Conservation (phyloP, 2,329 filamentous ascomycete species). For the Cladorrhinum sp. region DNA sequence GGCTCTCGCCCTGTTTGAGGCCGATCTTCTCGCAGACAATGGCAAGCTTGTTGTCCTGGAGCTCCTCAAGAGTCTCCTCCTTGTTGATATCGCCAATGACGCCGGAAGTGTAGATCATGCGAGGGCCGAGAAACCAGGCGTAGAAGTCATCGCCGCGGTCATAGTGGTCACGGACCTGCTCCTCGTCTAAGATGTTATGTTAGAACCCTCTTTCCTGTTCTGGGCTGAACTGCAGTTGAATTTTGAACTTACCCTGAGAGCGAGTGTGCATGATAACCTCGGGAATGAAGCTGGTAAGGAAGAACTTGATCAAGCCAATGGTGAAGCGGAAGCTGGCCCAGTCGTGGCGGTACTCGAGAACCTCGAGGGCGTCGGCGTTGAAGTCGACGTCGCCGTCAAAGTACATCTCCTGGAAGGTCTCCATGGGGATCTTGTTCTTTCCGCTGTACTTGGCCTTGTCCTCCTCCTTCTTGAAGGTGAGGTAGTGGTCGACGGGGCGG, state of each 20-base stretch:
- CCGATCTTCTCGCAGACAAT: slow-evolving; percentile 95
- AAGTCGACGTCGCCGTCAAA: slow-evolving; percentile 93
- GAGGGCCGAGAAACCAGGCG: slow-evolving; percentile 94
- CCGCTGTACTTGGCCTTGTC: slow-evolving; percentile 68
- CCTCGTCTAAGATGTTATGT: slow-evolving; percentile 65
- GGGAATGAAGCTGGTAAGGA: slow-evolving; percentile 81
- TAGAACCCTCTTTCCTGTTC: background rate
- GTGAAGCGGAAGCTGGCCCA: slow-evolving; percentile 97
- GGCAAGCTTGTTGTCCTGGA: slow-evolving; percentile 96
- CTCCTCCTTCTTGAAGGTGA: slow-evolving; percentile 69
- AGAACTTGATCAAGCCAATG: slow-evolving; percentile 77
- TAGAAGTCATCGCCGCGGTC: slow-evolving; percentile 98
- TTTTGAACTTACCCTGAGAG: slow-evolving; percentile 64
- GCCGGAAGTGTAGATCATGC: slow-evolving; percentile 98
- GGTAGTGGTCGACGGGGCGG: slow-evolving; percentile 85
- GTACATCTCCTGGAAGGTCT: slow-evolving; percentile 98
- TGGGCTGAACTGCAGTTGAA: background rate
- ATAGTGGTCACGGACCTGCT: slow-evolving; percentile 96
- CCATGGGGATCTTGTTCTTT: slow-evolving; percentile 78
- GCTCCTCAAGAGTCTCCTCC: slow-evolving; percentile 89
- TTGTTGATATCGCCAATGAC: slow-evolving; percentile 82
- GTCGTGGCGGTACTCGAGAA: slow-evolving; percentile 91
- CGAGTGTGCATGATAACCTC: slow-evolving; percentile 91
- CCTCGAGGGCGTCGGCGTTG: slow-evolving; percentile 87
- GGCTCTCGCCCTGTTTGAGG: slow-evolving; percentile 72